phyloP scores from a whole-genome alignment of 208 protist species.

The Leishmania martiniquensis region DNA sequence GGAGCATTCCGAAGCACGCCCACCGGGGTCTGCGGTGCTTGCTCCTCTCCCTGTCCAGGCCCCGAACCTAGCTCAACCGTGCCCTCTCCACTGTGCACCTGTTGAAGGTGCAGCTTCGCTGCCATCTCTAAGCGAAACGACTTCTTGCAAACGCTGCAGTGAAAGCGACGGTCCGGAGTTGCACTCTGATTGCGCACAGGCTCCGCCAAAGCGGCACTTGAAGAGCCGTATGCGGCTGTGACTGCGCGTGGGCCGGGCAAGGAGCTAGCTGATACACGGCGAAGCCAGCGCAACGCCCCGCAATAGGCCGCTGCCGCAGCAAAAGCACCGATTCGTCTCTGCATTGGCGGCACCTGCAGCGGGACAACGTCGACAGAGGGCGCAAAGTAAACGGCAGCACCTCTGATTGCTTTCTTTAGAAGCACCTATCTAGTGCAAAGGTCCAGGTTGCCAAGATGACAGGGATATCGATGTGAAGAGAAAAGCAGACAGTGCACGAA shows the following conservation, averaged over 20 bases:
- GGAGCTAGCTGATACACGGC: slow-evolving; percentile 5
- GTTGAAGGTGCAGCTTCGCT: slow-evolving; percentile 84
- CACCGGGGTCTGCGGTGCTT: slow-evolving; percentile 10
- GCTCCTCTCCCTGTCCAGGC: slow-evolving; percentile 37
- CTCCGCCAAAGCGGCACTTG: background rate
- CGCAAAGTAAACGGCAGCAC: background rate
- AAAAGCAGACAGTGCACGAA: background rate
- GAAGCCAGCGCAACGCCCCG: slow-evolving; percentile 25
- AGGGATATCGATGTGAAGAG: background rate
- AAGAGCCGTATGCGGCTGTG: background rate
- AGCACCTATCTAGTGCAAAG: background rate
- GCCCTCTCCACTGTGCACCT: slow-evolving; percentile 81
- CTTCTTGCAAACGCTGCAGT: slow-evolving; percentile 90
- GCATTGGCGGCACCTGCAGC: slow-evolving; percentile 8
- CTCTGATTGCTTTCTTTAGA: background rate
- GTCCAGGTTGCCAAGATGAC: too few species aligned
- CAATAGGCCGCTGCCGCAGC: slow-evolving; percentile 7
- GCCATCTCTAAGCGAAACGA: slow-evolving; percentile 89
- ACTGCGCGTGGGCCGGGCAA: background rate
- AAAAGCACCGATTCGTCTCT: slow-evolving; percentile 10
- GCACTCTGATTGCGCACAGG: slow-evolving; percentile 42
- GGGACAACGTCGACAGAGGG: background rate
- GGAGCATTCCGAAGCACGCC: slow-evolving; percentile 30
- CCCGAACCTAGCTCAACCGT: slow-evolving; percentile 63
- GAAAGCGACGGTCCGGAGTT: slow-evolving; percentile 75